These are phyloP conservation scores for Protea cynaroides DNA, from an alignment of 164 flowering plant species.

Conservation along the genomic window DNA sequence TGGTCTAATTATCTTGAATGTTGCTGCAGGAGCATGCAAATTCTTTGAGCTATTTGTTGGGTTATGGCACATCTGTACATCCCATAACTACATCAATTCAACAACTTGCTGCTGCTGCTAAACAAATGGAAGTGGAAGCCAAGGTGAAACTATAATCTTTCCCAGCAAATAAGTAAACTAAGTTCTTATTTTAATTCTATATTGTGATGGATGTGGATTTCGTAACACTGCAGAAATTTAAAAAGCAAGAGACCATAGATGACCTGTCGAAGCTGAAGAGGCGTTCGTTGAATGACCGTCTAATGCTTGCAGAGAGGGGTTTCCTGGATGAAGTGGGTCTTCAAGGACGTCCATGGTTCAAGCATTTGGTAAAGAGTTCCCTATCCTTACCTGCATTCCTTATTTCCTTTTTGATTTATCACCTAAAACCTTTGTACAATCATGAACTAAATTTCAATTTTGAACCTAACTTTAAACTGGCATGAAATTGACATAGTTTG, in stretches of 20 bases:
- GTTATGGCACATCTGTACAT: conserved; percentile 32
- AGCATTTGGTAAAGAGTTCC: conserved; percentile 67
- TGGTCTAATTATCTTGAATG: neutral
- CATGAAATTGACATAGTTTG: too few relatives aligned
- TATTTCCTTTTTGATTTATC: neutral
- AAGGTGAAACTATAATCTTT: conserved; percentile 39
- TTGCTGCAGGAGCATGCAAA: conserved; percentile 44
- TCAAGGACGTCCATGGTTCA: conserved; percentile 71
- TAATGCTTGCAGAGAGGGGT: conserved; percentile 91
- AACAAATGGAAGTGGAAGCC: conserved; percentile 41
- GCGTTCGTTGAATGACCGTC: conserved; percentile 68
- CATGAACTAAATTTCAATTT: too few relatives aligned
- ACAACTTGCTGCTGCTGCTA: conserved; percentile 49
- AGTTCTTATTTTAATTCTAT: neutral
- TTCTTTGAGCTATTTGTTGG: conserved; percentile 37
- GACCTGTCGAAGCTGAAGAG: conserved; percentile 32
- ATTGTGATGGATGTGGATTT: neutral
- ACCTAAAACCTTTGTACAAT: too few relatives aligned
- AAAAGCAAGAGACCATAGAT: conserved; percentile 22
- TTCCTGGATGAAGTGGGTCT: conserved; percentile 81
- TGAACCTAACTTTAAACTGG: too few relatives aligned
- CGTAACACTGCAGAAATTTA: conserved; percentile 44
- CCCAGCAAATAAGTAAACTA: neutral
- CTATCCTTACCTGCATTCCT: too few relatives aligned
- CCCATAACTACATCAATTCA: conserved; percentile 48